Conservation (phyloP, 1,284 basidiomycete species). For the Stereum hirsutum region DNA sequence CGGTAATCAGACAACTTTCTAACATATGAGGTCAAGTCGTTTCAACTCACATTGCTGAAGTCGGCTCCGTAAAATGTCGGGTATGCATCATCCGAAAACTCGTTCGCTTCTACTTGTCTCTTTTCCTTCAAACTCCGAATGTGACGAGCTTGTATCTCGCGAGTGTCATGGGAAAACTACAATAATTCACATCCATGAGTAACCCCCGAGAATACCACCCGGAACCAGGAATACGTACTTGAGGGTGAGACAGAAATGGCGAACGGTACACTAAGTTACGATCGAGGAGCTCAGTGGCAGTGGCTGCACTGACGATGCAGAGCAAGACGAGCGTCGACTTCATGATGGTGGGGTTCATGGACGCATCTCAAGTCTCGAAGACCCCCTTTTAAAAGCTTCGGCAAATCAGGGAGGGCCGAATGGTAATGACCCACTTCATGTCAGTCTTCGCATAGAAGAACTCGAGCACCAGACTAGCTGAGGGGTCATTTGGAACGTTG, state of each 20-base stretch:
- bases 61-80: conserved; percentile 44
- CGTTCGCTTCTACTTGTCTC: conserved; percentile 28
- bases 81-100: conserved; percentile 42
- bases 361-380: too few species aligned
- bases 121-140: conserved; percentile 24
- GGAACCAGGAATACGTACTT: conserved; percentile 20
- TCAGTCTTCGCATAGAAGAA: too few species aligned
- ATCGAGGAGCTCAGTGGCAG: conserved; percentile 26
- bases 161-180: conserved; percentile 35
- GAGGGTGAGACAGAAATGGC: conserved; percentile 32
- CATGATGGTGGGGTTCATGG: too few species aligned
- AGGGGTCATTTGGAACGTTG: too few species aligned
- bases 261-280: conserved; percentile 39
- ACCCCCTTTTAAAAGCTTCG: too few species aligned
- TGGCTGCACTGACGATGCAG: too few species aligned
- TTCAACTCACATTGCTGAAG: conserved; percentile 35
- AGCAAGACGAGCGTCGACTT: too few species aligned
- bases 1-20: too few species aligned
- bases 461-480: too few species aligned
- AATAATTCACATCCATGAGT: background rate
- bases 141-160: conserved; percentile 29
- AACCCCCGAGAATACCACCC: background rate
- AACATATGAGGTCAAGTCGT: too few species aligned
- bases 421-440: too few species aligned
- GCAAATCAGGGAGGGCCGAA: too few species aligned